Evolutionary conservation across 2,329 filamentous ascomycete species (phyloP).

Genomic region (Fusarium avenaceum): DNA sequence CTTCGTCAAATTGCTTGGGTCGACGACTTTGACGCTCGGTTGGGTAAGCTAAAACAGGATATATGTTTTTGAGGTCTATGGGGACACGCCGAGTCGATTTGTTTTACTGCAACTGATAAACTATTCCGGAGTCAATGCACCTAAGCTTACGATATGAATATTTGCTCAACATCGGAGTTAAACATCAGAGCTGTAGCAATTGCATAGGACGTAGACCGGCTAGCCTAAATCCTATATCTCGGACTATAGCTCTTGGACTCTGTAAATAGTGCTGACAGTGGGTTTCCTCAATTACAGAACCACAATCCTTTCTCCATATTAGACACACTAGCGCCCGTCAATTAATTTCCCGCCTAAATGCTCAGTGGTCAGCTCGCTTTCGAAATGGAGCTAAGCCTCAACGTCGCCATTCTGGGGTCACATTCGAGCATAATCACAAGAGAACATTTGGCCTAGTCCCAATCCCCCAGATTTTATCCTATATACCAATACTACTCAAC

Average conservation of each 20-base stretch:
- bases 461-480: background rate
- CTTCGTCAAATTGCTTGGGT: constrained; percentile 14
- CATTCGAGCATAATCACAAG: background rate
- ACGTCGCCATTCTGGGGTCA: background rate
- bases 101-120: background rate
- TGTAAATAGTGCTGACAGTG: background rate
- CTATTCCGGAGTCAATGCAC: background rate
- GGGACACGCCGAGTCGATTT: background rate
- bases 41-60: background rate
- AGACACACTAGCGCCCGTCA: too few relatives aligned
- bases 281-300: background rate
- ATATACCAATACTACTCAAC: background rate
- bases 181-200: background rate
- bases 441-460: background rate
- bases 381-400: constrained; percentile 1
- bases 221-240: constrained; percentile 17
- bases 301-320: background rate
- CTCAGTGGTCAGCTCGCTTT: constrained; percentile 13
- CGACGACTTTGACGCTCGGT: background rate
- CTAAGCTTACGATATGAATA: background rate
- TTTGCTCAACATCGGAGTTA: background rate
- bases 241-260: constrained; percentile 9
- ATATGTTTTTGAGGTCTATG: background rate
- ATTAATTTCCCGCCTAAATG: background rate
- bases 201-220: background rate